These are phyloP conservation scores for Atkinsonella texensis DNA, from an alignment of 2,329 filamentous ascomycete species.

Conservation along the genomic window DNA sequence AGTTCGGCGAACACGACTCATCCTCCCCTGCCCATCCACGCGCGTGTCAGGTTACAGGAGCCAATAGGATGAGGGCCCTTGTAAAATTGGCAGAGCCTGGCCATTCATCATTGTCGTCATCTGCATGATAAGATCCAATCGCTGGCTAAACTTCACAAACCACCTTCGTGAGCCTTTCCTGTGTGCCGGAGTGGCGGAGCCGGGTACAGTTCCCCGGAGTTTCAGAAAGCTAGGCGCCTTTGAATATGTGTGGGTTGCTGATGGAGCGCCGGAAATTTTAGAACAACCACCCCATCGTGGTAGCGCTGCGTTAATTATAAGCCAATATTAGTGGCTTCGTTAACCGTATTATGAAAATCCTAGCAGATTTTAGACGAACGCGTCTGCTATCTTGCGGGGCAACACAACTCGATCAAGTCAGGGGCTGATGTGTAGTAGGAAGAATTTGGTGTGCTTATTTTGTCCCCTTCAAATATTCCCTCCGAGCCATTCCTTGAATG, in stretches of 20 bases:
- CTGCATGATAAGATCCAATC: neutral
- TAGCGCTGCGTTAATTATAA: neutral
- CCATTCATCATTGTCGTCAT: constrained; percentile 2
- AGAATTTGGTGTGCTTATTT: neutral
- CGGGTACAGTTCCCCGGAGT: constrained; percentile 11
- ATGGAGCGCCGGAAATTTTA: neutral
- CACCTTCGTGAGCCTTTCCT: constrained; percentile 1
- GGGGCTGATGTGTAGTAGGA: constrained; percentile 8
- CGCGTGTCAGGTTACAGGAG: no score
- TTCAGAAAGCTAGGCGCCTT: neutral
- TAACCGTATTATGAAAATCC: neutral
- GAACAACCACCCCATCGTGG: neutral
- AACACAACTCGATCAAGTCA: neutral
- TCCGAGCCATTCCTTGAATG: neutral
- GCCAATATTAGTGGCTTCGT: neutral
- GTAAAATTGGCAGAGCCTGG: neutral
- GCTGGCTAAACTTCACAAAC: neutral
- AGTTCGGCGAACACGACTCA: neutral
- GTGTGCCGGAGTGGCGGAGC: constrained; percentile 8
- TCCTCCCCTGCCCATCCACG: neutral
- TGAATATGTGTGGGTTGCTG: constrained; percentile 3
- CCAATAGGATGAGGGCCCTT: no score
- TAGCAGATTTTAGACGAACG: neutral
- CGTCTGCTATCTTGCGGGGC: constrained; percentile 1
- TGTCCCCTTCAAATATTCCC: neutral